phyloP scores from a whole-genome alignment of 2,329 filamentous ascomycete species.

The Hansfordia pulvinata region DNA sequence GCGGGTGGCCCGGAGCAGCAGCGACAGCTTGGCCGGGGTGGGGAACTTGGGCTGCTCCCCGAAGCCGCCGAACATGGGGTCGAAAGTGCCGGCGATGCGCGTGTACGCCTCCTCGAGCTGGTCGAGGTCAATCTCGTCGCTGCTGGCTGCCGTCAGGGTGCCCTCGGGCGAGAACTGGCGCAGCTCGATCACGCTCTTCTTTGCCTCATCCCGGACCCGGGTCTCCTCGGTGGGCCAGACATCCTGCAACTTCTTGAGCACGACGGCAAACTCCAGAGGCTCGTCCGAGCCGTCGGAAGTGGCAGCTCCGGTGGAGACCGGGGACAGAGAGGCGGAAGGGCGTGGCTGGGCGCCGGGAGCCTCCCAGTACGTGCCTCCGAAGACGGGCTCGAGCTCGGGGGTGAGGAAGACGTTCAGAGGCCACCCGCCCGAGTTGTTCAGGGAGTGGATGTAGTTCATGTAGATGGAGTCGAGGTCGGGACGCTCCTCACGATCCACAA shows the following conservation, averaged over 20 bases:
- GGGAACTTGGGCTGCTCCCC: slow-evolving; percentile 75
- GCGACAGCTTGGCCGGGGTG: slow-evolving; percentile 72
- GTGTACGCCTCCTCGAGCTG: slow-evolving; percentile 80
- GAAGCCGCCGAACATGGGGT: slow-evolving; percentile 69
- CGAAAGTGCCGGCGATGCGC: slow-evolving; percentile 70
- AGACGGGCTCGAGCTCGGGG: slow-evolving; percentile 82
- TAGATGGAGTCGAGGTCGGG: slow-evolving; percentile 93
- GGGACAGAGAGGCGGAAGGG: slow-evolving; percentile 24
- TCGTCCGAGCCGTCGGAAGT: slow-evolving; percentile 36
- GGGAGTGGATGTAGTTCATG: slow-evolving; percentile 96
- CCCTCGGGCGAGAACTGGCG: slow-evolving; percentile 84
- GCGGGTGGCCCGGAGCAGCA: slow-evolving; percentile 61
- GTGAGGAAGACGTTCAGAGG: slow-evolving; percentile 95
- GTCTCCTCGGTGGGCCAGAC: slow-evolving; percentile 75
- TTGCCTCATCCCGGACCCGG: slow-evolving; percentile 71
- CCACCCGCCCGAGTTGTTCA: slow-evolving; percentile 83
- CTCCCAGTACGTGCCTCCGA: slow-evolving; percentile 94
- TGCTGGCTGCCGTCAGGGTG: slow-evolving; percentile 33
- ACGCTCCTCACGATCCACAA: slow-evolving; percentile 86
- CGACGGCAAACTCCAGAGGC: slow-evolving; percentile 67
- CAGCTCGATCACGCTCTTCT: slow-evolving; percentile 68
- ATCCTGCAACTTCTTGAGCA: slow-evolving; percentile 62
- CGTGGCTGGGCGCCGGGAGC: slow-evolving; percentile 48
- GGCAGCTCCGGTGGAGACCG: too few relatives aligned
- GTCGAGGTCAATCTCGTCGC: slow-evolving; percentile 74